Conservation (phyloP, 2,329 filamentous ascomycete genomes). For the Hansfordia pulvinata region DNA sequence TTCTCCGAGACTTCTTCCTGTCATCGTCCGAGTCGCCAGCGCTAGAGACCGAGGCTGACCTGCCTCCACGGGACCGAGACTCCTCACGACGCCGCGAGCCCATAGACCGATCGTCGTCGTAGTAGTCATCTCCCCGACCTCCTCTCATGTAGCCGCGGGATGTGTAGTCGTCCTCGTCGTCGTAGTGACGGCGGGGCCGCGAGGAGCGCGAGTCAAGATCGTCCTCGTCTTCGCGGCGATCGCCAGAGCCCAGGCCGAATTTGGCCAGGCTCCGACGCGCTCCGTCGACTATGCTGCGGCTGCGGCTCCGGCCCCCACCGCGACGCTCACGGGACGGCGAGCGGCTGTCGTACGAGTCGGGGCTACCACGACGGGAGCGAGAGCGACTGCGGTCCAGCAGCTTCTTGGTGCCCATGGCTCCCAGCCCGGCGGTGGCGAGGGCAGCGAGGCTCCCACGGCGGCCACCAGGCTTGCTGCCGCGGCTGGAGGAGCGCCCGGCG, state of each 20-base stretch:
- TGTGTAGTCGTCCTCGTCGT: conserved; percentile 20
- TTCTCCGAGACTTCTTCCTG: conserved; percentile 37
- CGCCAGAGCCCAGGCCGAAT: conserved; percentile 41
- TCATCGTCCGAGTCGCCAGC: conserved; percentile 45
- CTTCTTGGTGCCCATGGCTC: conserved; percentile 49
- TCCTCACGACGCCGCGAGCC: conserved; percentile 22
- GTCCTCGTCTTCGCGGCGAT: conserved; percentile 29
- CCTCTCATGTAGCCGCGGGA: conserved; percentile 21
- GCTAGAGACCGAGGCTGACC: conserved; percentile 34
- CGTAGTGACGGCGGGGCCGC: conserved; percentile 19
- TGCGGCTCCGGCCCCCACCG: conserved; percentile 34
- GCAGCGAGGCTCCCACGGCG: conserved; percentile 43
- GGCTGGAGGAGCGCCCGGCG: conserved; percentile 19
- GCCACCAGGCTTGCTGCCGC: conserved; percentile 35
- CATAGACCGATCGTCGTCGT: conserved; percentile 30
- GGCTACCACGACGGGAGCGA: conserved; percentile 37
- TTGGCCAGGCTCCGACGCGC: conserved; percentile 48
- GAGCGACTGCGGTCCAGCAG: conserved; percentile 35
- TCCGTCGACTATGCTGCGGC: conserved; percentile 51
- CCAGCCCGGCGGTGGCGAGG: conserved; percentile 47
- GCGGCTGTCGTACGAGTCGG: conserved; percentile 31
- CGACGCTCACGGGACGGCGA: conserved; percentile 27
- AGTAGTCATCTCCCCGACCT: conserved; percentile 20
- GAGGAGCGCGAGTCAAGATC: conserved; percentile 23
- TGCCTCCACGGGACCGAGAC: conserved; percentile 24